Base-by-base conservation (phyloP, 2,329 filamentous ascomycete genomes). In the Claviceps paspali region DNA sequence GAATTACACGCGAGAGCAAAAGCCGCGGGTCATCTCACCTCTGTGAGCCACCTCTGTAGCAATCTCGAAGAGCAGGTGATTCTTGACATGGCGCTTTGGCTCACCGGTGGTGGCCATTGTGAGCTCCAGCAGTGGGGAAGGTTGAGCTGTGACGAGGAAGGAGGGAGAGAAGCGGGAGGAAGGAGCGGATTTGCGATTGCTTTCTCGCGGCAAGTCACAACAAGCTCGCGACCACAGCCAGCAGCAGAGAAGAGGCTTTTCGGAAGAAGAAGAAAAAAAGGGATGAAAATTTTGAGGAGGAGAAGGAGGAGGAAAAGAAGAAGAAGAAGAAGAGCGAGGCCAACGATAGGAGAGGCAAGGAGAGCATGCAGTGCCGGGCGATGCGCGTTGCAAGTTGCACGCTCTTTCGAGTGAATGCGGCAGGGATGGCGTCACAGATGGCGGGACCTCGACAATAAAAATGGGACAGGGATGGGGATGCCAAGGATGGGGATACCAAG, bases 11-110 rank as follows among this genome's bases (percentile, higher is more conserved):
- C n/a, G n/a, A n/a, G n/a, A n/a, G n/a, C n/a, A n/a, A n/a, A n/a
- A n/a, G n/a, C n/a, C 6, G 30, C 30, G 8, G 15, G n/a, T 6
- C 6, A 6, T 3, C 23, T 48, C 70, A 88, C 84, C 84, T 72
- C 91, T 77, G 69, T 96, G 93, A 44, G 91, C 91, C 50, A 96
- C 91, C 60, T 98, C 91, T 17, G 91, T 96, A 43, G 91, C 86
- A 52, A 96, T 70, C 65, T 98, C 91, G 56, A 98, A 98, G 49
- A 98, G 81, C 53, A 92, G 70, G 64, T 96, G 91, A 61, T 93
- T 91, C 65, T 82, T 86, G 52, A 96, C 83, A 63, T 96, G 87
- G 50, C 72, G 70, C 45, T 61, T 56, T 39, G 61, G 61, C 46
- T 57, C 58, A 48, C 59, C 63, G 43, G 67, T 62, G 52, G 51